These are phyloP conservation scores for Lablab purpureus DNA, from an alignment of 306 rosid species.

Conservation along the genomic window DNA sequence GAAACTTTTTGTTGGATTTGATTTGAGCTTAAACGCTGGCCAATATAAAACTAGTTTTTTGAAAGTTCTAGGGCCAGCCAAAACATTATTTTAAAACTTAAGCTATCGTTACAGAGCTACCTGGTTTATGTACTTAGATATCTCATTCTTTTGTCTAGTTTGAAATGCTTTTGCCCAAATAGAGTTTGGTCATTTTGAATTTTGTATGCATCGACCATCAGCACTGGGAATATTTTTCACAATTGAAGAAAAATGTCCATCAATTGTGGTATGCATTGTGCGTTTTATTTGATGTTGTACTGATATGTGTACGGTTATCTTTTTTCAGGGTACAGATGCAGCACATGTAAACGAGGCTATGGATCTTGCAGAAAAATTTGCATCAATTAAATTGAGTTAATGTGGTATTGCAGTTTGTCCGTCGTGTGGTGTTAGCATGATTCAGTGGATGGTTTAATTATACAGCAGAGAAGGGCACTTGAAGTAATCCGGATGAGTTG, in stretches of 20 bases:
- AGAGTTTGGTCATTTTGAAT: constrained; percentile 12
- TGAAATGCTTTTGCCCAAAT: constrained; percentile 7
- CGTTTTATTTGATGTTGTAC: neutral
- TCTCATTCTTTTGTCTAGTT: neutral
- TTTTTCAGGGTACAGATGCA: constrained; percentile 88
- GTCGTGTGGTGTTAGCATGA: constrained; percentile 27
- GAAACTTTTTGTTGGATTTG: neutral
- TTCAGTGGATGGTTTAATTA: neutral
- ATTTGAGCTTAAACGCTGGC: neutral
- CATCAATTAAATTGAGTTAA: constrained; percentile 69
- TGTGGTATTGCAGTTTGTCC: constrained; percentile 35
- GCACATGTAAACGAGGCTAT: constrained; percentile 77
- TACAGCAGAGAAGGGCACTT: constrained; percentile 4
- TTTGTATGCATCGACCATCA: neutral
- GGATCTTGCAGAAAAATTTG: constrained; percentile 72
- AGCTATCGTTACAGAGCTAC: neutral
- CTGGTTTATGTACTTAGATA: neutral
- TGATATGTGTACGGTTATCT: constrained; percentile 14
- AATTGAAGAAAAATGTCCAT: constrained; percentile 3
- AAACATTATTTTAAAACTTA: neutral
- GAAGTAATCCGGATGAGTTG: constrained; percentile 20
- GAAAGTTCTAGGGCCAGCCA: neutral
- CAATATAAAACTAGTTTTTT: neutral
- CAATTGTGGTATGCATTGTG: neutral
- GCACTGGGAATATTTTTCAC: neutral